phyloP scores from a whole-genome alignment of 345 rosid species.

The Bruguiera parviflora region DNA sequence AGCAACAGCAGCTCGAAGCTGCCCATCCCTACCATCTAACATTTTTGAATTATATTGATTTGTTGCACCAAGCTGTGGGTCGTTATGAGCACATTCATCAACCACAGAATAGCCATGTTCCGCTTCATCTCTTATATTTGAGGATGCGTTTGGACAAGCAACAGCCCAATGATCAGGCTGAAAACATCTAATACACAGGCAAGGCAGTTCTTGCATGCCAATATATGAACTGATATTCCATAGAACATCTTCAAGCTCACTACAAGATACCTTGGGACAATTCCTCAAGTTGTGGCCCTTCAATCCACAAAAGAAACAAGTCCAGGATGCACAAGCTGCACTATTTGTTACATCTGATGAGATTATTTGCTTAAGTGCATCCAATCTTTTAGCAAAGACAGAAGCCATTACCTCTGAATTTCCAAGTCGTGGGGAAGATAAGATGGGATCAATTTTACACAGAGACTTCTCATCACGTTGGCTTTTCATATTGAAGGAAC shows the following conservation, averaged over 20 bases:
- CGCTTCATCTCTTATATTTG: conserved; percentile 12
- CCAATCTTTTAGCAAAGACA: conserved; percentile 65
- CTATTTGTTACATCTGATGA: conserved; percentile 32
- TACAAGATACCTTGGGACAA: conserved; percentile 59
- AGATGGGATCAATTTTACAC: conserved; percentile 22
- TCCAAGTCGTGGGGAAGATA: conserved; percentile 37
- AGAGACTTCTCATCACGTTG: conserved; percentile 29
- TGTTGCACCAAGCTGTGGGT: conserved; percentile 21
- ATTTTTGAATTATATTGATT: conserved; percentile 21
- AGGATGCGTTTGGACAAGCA: conserved; percentile 49
- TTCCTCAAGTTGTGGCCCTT: conserved; percentile 56
- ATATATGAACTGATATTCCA: conserved; percentile 36
- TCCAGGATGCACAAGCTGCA: conserved; percentile 26
- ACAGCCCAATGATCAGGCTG: conserved; percentile 78
- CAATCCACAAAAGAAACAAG: conserved; percentile 74
- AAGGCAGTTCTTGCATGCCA: conserved; percentile 37
- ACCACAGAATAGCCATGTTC: conserved; percentile 18
- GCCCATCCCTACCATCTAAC: conserved; percentile 4
- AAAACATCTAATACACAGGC: conserved; percentile 63
- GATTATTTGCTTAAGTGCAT: conserved; percentile 55
- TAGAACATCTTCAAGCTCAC: conserved; percentile 56
- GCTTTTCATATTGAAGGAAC: conserved; percentile 29
- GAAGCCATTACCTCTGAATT: conserved; percentile 65
- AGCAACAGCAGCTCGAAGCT: conserved; percentile 9
- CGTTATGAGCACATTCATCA: conserved; percentile 15